Percentiles rank a stretch among this genome's conserved stretches.
phyloP scores from a whole-genome alignment of 345 rosid species.

The Bretschneidera sinensis region DNA sequence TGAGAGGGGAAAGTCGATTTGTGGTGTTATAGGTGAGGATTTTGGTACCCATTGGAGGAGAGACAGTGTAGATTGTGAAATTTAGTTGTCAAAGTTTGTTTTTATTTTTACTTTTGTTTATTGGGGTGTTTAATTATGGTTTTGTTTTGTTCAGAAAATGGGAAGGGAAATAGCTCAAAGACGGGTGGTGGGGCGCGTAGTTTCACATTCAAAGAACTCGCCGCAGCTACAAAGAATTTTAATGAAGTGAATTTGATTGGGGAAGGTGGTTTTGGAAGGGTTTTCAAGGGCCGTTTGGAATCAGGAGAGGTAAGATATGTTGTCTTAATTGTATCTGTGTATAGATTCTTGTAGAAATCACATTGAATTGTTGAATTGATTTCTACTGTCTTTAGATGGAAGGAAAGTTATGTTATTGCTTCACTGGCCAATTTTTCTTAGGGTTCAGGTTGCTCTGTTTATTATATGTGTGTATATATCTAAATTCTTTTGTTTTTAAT shows the following conservation, averaged over 20 bases:
- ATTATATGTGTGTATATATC: too few species aligned
- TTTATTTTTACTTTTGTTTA: too few species aligned
- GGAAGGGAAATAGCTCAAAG: conserved; percentile 30
- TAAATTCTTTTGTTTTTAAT: not conserved
- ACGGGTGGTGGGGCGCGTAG: conserved; percentile 58
- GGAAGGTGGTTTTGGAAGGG: conserved; percentile 97
- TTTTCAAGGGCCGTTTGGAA: conserved; percentile 79
- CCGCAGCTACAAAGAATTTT: conserved; percentile 69
- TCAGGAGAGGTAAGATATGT: conserved; percentile 56
- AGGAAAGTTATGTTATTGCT: too few species aligned
- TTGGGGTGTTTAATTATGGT: not conserved
- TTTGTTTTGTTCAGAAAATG: conserved; percentile 27
- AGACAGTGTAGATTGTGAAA: not conserved
- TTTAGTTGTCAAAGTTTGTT: not conserved
- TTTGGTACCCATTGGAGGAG: not conserved
- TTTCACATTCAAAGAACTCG: conserved; percentile 82
- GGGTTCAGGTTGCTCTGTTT: too few species aligned
- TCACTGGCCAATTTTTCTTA: not conserved
- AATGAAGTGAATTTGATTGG: conserved; percentile 75
- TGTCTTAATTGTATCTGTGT: not conserved
- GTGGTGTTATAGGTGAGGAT: too few species aligned
- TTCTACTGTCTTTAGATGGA: not conserved
- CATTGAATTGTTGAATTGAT: not conserved
- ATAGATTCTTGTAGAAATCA: not conserved
- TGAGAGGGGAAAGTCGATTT: too few species aligned